Base-by-base conservation (phyloP, 2,329 filamentous ascomycete genomes). In the Biscogniauxia sp. region DNA sequence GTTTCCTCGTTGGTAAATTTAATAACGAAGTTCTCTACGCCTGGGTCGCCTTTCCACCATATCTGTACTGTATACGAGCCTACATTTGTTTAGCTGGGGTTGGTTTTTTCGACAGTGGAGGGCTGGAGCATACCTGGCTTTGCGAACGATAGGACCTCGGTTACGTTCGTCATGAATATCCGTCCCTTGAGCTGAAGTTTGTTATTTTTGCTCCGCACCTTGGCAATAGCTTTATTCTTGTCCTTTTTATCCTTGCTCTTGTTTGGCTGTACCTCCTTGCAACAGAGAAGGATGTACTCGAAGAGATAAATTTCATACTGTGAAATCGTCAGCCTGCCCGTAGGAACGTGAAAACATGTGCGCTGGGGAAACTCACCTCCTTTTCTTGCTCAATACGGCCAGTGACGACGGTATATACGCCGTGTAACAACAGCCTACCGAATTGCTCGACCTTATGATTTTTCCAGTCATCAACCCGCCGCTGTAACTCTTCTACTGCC, bases 111-210 rank as follows among this genome's bases (percentile, higher is more conserved):
- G 55, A 54, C 23, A 51, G 49, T 64, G 56, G 28, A 20, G n/a
- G 49, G 19, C 51, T 15, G 17, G n/a, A 60, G 73, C 84, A 73
- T 85, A 96, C 93, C 93, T 76, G 92, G 91, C 75, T 93, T 97
- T 55, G 89, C 88, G 61, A 95, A 82, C 19, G 90, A 93, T 51
- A 97, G 82, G n/a, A 97, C 89, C 74, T 97, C 92, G 49, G 93
- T 98, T 58, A 99, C 94, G 72, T 99, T 99, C 68, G 93, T 93
- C 93, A 99, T 98, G 78, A 97, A 98, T 70, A 99, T 99, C 56
- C 95, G 88, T 49, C 95, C 95, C 77, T 99, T 99, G 28, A 99
- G 83, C 76, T 97, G 93, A 63, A 98, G 82, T 76, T 94, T 97
- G 51, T 89, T 90, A 69, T 86, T 90, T 73, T 86, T 88, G 70